Evolutionary conservation across 2,329 filamentous ascomycete species (phyloP).

Genomic region (Pezicula rhizophila): DNA sequence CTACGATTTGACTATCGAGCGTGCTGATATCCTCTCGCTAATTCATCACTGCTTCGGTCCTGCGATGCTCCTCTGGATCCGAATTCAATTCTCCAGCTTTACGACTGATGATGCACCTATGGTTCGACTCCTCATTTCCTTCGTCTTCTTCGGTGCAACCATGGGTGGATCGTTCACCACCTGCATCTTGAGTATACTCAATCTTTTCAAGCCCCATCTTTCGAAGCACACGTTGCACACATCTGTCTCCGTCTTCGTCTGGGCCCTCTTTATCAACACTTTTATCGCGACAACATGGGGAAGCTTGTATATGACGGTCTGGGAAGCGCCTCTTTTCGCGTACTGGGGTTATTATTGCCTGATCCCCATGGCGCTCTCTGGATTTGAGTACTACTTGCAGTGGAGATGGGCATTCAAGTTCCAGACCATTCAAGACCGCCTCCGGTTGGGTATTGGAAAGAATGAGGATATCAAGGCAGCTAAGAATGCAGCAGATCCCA

Average conservation of each 20-base stretch:
- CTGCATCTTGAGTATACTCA: neutral
- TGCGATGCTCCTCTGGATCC: constrained; percentile 4
- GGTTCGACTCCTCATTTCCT: constrained; percentile 1
- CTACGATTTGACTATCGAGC: constrained; percentile 3
- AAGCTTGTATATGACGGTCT: neutral
- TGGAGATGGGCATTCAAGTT: constrained; percentile 4
- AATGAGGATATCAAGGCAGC: neutral
- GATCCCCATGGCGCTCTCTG: neutral
- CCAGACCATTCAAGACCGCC: neutral
- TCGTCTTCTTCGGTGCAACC: constrained; percentile 4
- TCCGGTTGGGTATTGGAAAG: neutral
- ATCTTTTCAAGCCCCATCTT: constrained; percentile 2
- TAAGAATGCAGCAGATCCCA: neutral
- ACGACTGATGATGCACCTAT: neutral
- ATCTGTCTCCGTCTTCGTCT: neutral
- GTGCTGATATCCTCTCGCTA: constrained; percentile 2
- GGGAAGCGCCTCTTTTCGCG: neutral
- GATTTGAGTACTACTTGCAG: constrained; percentile 2
- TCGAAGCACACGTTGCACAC: neutral
- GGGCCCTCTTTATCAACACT: constrained; percentile 1
- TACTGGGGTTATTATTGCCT: constrained; percentile 2
- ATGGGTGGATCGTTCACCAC: constrained; percentile 1
- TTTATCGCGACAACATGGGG: constrained; percentile 1
- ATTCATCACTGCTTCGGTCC: constrained; percentile 5
- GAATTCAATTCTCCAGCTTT: neutral